Evolutionary conservation across 2,329 filamentous ascomycete genomes (phyloP).

Genomic region (Pseudopithomyces chartarum): DNA sequence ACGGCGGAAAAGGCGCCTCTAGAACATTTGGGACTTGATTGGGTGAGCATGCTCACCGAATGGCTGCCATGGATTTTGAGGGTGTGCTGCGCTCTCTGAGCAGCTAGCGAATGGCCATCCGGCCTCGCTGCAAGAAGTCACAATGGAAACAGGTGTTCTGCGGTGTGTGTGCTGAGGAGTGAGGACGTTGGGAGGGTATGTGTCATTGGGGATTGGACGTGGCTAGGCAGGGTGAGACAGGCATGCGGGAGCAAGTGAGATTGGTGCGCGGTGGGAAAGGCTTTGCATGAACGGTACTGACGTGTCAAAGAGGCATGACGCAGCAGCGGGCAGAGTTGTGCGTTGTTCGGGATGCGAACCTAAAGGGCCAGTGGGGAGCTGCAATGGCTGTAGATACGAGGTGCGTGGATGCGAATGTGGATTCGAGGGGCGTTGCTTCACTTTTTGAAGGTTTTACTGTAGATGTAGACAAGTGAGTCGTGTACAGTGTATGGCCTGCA

Average conservation of each 20-base stretch:
- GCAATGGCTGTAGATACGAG: not conserved
- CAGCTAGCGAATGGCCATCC: not conserved
- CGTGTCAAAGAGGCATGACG: slow-evolving; percentile 31
- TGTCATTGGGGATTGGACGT: not conserved
- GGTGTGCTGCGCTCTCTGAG: not conserved
- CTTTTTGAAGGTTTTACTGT: slow-evolving; percentile 19
- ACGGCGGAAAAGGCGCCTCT: not conserved
- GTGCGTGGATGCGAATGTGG: slow-evolving; percentile 6
- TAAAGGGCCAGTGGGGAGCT: slow-evolving; percentile 33
- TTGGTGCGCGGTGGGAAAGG: slow-evolving; percentile 1
- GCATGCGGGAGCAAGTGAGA: not conserved
- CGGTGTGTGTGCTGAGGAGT: not conserved
- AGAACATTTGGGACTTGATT: not conserved
- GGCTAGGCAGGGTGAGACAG: too few species aligned
- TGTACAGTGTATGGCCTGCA: not conserved
- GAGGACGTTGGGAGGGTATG: too few species aligned
- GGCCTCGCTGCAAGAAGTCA: not conserved
- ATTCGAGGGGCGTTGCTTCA: slow-evolving; percentile 18
- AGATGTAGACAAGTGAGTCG: slow-evolving; percentile 1
- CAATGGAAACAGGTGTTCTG: not conserved
- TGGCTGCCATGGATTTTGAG: not conserved
- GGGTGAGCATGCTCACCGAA: not conserved
- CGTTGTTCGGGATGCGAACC: slow-evolving; percentile 20
- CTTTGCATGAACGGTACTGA: slow-evolving; percentile 40
- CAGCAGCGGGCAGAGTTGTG: slow-evolving; percentile 13